Conservation (phyloP, 139 green algal species). For the Asterochloris erici region DNA sequence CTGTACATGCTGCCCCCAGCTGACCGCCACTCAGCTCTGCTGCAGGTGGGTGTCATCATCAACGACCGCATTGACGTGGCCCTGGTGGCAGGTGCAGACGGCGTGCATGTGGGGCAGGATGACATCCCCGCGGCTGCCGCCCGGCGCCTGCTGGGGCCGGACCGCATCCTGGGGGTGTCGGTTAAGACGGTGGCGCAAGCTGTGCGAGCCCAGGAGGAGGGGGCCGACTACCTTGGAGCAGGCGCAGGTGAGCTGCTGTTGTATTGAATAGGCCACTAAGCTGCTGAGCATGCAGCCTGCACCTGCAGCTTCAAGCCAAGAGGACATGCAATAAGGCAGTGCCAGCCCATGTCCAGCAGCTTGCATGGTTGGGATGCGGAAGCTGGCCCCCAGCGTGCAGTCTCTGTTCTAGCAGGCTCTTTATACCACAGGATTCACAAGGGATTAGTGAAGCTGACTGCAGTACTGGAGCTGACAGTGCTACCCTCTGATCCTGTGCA, state of each 20-base stretch:
- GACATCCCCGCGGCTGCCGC: constrained; percentile 68
- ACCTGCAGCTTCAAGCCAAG: too few species aligned
- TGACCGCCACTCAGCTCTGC: too few species aligned
- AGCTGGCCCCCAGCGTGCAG: too few species aligned
- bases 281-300: neutral
- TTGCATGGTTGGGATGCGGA: neutral
- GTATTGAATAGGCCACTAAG: neutral
- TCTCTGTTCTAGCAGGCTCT: neutral
- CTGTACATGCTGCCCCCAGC: too few species aligned
- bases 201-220: constrained; percentile 46
- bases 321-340: neutral
- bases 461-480: neutral
- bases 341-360: neutral
- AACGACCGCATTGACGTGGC: constrained; percentile 95
- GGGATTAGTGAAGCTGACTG: neutral
- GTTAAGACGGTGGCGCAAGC: constrained; percentile 73
- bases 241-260: constrained; percentile 49
- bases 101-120: constrained; percentile 84
- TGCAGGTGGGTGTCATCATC: constrained; percentile 69
- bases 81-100: constrained; percentile 77
- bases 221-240: constrained; percentile 88
- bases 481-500: constrained; percentile 5
- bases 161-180: constrained; percentile 82
- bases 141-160: constrained; percentile 58
- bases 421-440: neutral